Base-by-base conservation (phyloP, 805 yeast genomes). In the Candida nonsorbophila region DNA sequence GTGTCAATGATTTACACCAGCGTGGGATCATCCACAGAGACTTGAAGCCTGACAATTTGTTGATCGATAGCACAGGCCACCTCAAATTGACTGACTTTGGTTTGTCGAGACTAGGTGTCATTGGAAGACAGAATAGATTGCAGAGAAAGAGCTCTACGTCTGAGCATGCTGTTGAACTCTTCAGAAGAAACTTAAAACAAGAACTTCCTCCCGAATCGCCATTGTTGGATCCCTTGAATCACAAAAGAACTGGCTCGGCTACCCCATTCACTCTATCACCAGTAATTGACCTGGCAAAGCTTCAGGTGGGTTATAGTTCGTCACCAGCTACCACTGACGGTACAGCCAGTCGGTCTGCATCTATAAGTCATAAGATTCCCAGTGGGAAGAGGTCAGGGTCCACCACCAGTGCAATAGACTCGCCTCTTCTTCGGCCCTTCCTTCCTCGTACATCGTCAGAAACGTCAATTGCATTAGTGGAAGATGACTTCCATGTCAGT, bases 71-170 rank as follows among this genome's bases (percentile, higher is more conserved):
- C 30, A 62, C 65, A 20, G 99, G 99, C 0, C 98, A 92, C 58
- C 54, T 92, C 37, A 92, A 92, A 55, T 60, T 94, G 37, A 88
- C 97, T 1, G 98, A 92, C 58, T 92, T 92, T 63, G 99, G 98
- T 1, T 68, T 92, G 24, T 84, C 95, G 6, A 68, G 94, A 49
- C 78, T 87, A 67, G 97, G 97, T 17, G 72, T 88, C 24, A 74
- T 86, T 20, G 81, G 86, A 22, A 76, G 97, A 54, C 95, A 87
- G 48, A 48, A 47, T 3, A 69, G 72, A 16, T 45, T 48, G 14
- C 65, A 62, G 22, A 41, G 72, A 10, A 62, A 62, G 26, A 62
- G 69, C 38, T 59, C 68, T 34, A 46, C 63, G 1, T 51, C 64
- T 4, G 72, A 66, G 27, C 63, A 58, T 34, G 64, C 60, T 3